These are phyloP conservation scores for Tubosaeta sp. DNA, from an alignment of 768 basidiomycete genomes.

Conservation along the genomic window DNA sequence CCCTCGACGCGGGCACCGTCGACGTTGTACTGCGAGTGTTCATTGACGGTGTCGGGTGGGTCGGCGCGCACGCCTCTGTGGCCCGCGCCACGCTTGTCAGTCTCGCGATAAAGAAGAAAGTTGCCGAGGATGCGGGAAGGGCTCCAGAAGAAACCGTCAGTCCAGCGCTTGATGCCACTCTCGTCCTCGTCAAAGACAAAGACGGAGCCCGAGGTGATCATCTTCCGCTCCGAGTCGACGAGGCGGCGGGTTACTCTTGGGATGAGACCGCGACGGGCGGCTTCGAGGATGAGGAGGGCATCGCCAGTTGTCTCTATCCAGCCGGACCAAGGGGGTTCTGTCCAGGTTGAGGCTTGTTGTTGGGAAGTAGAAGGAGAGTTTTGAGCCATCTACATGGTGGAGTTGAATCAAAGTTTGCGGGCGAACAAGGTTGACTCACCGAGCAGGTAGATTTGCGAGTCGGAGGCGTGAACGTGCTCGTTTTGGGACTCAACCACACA, in stretches of 20 bases:
- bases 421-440: slow-evolving; percentile 68
- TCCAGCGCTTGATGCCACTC: slow-evolving; percentile 97
- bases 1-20: slow-evolving; percentile 28
- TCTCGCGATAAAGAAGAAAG: slow-evolving; percentile 93
- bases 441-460: slow-evolving; percentile 58
- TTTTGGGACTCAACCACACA: slow-evolving; percentile 24
- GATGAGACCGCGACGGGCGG: slow-evolving; percentile 83
- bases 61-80: slow-evolving; percentile 51
- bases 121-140: slow-evolving; percentile 91
- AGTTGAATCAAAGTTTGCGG: slow-evolving; percentile 39
- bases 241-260: slow-evolving; percentile 89
- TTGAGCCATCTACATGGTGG: slow-evolving; percentile 27
- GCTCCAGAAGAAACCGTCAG: slow-evolving; percentile 95
- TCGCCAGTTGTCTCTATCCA: slow-evolving; percentile 96
- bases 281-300: slow-evolving; percentile 95
- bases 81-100: slow-evolving; percentile 73
- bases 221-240: slow-evolving; percentile 86
- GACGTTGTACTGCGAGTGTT: slow-evolving; percentile 36
- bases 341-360: slow-evolving; percentile 52
- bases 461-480: slow-evolving; percentile 42
- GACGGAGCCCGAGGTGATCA: slow-evolving; percentile 91
- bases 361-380: slow-evolving; percentile 27
- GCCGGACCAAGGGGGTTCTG: slow-evolving; percentile 88
- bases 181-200: slow-evolving; percentile 98
- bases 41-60: slow-evolving; percentile 35